phyloP scores from a whole-genome alignment of 495 filamentous ascomycete genomes.

The Melanomma pulvis-pyrius region DNA sequence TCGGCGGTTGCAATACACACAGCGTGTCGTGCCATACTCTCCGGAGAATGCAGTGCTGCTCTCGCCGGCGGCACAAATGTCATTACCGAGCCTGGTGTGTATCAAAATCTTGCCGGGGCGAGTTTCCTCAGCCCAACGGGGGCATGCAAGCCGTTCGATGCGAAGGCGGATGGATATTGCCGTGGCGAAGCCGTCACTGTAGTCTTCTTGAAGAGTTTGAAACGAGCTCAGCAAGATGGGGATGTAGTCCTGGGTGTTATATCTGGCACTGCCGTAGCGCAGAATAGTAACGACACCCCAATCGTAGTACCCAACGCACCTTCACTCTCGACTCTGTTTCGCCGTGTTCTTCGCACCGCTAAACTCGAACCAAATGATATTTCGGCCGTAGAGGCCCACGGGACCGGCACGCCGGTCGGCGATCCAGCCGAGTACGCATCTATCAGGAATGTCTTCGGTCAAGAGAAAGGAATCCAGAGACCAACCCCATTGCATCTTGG shows the following conservation, averaged over 20 bases:
- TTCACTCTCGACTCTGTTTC: conserved; percentile 1
- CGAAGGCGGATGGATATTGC: conserved; percentile 50
- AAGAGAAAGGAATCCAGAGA: background rate
- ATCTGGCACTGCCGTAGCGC: conserved; percentile 44
- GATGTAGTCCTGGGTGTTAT: conserved; percentile 52
- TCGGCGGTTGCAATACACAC: conserved; percentile 19
- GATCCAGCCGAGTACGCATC: conserved; percentile 17
- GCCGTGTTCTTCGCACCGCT: background rate
- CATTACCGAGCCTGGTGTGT: background rate
- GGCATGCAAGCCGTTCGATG: conserved; percentile 45
- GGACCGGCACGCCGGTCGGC: conserved; percentile 25
- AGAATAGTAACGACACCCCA: conserved; percentile 50
- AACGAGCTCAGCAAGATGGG: conserved; percentile 35
- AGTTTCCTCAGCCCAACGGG: conserved; percentile 26
- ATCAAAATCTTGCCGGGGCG: conserved; percentile 10
- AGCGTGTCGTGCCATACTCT: conserved; percentile 8
- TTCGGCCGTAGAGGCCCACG: conserved; percentile 17
- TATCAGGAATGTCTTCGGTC: conserved; percentile 12
- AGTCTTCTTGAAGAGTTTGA: conserved; percentile 47
- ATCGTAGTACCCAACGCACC: conserved; percentile 13
- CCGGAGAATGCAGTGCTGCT: conserved; percentile 13
- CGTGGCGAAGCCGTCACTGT: conserved; percentile 51
- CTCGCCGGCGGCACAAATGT: conserved; percentile 24
- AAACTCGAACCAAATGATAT: conserved; percentile 32
- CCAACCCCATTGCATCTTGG: background rate